A percentile compares a stretch with the other conserved stretches of the same genome.
Evolutionary conservation across 176 grass and related monocot species (phyloP).

Genomic region (Themeda triandra): DNA sequence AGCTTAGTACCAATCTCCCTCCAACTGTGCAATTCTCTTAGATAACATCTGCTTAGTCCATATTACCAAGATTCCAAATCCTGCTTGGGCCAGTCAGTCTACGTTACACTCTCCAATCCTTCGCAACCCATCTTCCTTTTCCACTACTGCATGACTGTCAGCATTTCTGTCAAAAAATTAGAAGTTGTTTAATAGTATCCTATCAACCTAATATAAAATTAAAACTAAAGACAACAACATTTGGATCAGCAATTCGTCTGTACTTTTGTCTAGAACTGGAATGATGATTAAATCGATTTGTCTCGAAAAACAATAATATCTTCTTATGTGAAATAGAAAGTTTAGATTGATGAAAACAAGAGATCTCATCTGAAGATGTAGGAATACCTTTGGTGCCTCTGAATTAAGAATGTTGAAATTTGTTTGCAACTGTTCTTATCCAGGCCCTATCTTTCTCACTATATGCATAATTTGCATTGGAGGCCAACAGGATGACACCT

Average conservation of each 20-base stretch:
- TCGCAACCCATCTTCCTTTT: background rate
- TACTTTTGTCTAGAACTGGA: background rate
- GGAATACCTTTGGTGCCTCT: constrained; percentile 27
- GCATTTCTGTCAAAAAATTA: background rate
- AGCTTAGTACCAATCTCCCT: background rate
- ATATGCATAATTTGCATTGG: constrained; percentile 87
- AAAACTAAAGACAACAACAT: background rate
- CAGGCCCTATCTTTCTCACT: constrained; percentile 87
- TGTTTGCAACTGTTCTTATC: constrained; percentile 79
- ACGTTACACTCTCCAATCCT: background rate
- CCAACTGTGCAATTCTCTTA: background rate
- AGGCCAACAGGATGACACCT: constrained; percentile 72
- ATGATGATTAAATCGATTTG: background rate
- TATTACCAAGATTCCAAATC: background rate
- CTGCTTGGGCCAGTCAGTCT: background rate
- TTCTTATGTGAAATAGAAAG: background rate
- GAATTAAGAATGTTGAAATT: constrained; percentile 43
- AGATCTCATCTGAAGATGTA: background rate
- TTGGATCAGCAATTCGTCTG: background rate
- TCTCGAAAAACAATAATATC: background rate
- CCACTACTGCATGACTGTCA: background rate
- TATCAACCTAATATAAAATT: background rate
- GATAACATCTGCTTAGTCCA: background rate
- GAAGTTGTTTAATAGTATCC: background rate
- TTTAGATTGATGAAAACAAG: constrained; percentile 7